Conservation (phyloP, 1,284 basidiomycete genomes). For the Leccinum pallidistipes region DNA sequence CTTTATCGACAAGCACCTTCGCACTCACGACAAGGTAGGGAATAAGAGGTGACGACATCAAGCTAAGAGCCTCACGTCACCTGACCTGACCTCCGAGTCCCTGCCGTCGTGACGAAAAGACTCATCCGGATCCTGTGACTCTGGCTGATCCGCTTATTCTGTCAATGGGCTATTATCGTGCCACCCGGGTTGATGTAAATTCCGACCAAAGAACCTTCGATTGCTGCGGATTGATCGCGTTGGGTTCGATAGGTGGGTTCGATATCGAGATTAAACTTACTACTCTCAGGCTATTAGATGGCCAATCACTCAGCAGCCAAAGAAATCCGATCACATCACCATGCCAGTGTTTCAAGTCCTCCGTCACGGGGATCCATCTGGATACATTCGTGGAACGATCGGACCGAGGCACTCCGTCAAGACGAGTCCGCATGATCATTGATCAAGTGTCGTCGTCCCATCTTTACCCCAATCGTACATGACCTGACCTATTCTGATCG, state of each 20-base stretch:
- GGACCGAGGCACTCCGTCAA: not conserved
- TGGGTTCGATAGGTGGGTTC: too few species aligned
- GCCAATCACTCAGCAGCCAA: not conserved
- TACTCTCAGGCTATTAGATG: too few species aligned
- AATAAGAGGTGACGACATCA: constrained; percentile 24
- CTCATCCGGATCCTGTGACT: not conserved
- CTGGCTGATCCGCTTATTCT: constrained; percentile 7
- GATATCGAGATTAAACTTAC: not conserved
- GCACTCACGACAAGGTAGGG: constrained; percentile 22
- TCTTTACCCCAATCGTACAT: not conserved
- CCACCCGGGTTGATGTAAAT: not conserved
- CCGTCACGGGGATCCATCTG: not conserved
- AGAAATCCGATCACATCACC: not conserved
- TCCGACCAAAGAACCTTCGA: not conserved
- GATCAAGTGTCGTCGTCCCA: not conserved
- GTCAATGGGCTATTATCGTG: not conserved
- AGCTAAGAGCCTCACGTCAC: constrained; percentile 27
- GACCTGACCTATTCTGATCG: not conserved
- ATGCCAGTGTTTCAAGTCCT: not conserved
- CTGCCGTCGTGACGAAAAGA: too few species aligned
- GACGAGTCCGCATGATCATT: not conserved
- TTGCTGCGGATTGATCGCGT: too few species aligned
- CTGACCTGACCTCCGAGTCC: not conserved
- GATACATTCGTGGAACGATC: not conserved
- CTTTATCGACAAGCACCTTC: not conserved